A percentile compares a stretch with the other conserved stretches of the same genome.
Evolutionary conservation across 306 rosid species (phyloP).

Genomic region (Prunus salicina): DNA sequence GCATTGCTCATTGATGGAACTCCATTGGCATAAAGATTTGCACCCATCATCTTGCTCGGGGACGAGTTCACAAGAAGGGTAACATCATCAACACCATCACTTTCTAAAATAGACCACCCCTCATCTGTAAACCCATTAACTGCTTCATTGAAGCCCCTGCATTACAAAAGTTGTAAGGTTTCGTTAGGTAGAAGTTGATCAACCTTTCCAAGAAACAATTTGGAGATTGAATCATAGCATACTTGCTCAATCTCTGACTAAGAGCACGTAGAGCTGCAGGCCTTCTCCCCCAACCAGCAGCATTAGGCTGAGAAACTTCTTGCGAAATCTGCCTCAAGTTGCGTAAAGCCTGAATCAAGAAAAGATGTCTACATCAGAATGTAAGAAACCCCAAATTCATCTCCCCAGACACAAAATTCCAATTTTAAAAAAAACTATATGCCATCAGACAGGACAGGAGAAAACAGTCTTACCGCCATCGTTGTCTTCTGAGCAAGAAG

Average conservation of each 20-base stretch:
- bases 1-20: constrained; percentile 70
- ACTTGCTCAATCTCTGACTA: constrained; percentile 90
- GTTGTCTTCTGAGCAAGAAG: constrained; percentile 91
- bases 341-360: constrained; percentile 70
- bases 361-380: constrained; percentile 13
- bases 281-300: constrained; percentile 88
- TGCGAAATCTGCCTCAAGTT: constrained; percentile 94
- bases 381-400: not conserved
- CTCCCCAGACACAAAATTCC: not conserved
- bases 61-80: constrained; percentile 90
- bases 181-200: not conserved
- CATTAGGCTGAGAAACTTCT: constrained; percentile 93
- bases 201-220: constrained; percentile 7
- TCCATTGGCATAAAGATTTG: constrained; percentile 61
- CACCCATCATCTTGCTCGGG: constrained; percentile 82
- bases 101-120: constrained; percentile 94
- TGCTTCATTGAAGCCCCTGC: constrained; percentile 98
- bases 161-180: constrained; percentile 9
- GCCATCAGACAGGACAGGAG: not conserved
- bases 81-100: constrained; percentile 94
- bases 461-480: constrained; percentile 65
- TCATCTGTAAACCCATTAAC: constrained; percentile 89
- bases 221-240: constrained; percentile 11
- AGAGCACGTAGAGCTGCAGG: constrained; percentile 89
- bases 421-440: too few relatives aligned